Conservation (phyloP, 2,329 filamentous ascomycete species). For the Rutstroemia sp. region DNA sequence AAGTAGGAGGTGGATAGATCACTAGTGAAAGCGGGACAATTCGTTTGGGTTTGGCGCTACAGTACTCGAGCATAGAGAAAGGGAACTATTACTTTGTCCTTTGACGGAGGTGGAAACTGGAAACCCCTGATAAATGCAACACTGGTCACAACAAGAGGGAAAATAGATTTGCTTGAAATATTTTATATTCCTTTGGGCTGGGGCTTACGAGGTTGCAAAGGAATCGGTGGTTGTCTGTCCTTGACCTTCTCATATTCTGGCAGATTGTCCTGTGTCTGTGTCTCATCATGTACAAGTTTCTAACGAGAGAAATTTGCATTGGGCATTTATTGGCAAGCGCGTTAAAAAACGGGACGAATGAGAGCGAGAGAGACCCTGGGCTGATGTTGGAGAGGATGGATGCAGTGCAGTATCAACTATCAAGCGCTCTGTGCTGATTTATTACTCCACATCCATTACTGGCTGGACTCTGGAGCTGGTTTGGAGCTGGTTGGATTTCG, state of each 20-base stretch:
- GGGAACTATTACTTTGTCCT: background rate
- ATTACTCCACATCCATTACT: background rate
- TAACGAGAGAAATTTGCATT: slow-evolving; percentile 6
- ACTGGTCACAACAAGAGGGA: no score
- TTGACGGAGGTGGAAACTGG: background rate
- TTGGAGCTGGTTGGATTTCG: background rate
- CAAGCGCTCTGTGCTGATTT: slow-evolving; percentile 1
- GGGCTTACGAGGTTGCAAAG: no score
- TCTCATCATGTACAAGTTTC: slow-evolving; percentile 7
- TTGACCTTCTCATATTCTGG: background rate
- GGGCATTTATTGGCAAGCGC: slow-evolving; percentile 5
- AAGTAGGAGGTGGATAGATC: slow-evolving; percentile 1
- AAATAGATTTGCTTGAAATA: no score
- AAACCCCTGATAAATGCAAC: no score
- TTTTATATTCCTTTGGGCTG: no score
- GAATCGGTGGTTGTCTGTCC: no score
- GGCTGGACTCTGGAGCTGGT: background rate
- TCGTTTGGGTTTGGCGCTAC: slow-evolving; percentile 10
- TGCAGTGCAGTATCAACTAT: background rate
- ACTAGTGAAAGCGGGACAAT: slow-evolving; percentile 8
- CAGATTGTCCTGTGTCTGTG: background rate
- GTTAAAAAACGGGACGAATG: background rate
- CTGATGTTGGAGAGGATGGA: background rate
- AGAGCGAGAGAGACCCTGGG: background rate
- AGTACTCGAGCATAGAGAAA: background rate